Evolutionary conservation across 163 green algal species (phyloP).

Genomic region (Volvox carteri): DNA sequence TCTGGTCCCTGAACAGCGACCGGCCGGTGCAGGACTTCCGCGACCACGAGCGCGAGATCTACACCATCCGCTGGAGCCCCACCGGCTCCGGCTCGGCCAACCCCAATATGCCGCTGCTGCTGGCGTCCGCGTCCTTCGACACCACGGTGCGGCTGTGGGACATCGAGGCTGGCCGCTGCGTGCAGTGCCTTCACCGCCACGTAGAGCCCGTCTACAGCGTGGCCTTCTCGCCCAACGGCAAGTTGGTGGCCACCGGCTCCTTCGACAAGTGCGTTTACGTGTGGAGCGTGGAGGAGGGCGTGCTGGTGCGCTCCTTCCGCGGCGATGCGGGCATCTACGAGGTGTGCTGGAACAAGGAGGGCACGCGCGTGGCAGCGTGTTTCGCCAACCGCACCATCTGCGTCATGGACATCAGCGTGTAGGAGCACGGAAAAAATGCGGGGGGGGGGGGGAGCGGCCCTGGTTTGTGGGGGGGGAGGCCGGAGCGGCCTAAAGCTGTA

Average conservation of each 20-base stretch:
- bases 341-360: slow-evolving; percentile 86
- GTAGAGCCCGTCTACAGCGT: slow-evolving; percentile 87
- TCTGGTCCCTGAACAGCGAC: slow-evolving; percentile 64
- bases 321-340: slow-evolving; percentile 87
- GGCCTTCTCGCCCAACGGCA: slow-evolving; percentile 85
- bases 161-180: slow-evolving; percentile 75
- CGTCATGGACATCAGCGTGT: slow-evolving; percentile 83
- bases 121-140: slow-evolving; percentile 90
- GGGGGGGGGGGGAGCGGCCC: background rate
- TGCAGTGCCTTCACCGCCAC: slow-evolving; percentile 84
- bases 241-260: slow-evolving; percentile 78
- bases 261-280: slow-evolving; percentile 82
- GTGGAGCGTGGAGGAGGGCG: slow-evolving; percentile 80
- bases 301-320: slow-evolving; percentile 78
- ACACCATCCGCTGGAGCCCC: slow-evolving; percentile 80
- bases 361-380: slow-evolving; percentile 82
- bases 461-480: no score
- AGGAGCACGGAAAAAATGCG: background rate
- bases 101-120: slow-evolving; percentile 77
- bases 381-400: slow-evolving; percentile 82
- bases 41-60: slow-evolving; percentile 89
- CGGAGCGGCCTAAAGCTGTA: no score
- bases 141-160: slow-evolving; percentile 86
- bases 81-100: slow-evolving; percentile 74
- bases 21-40: slow-evolving; percentile 78